Percentiles rank a stretch among this genome's conserved stretches.
phyloP scores from a whole-genome alignment of 495 filamentous ascomycete genomes.

The Penicillium paradoxum region DNA sequence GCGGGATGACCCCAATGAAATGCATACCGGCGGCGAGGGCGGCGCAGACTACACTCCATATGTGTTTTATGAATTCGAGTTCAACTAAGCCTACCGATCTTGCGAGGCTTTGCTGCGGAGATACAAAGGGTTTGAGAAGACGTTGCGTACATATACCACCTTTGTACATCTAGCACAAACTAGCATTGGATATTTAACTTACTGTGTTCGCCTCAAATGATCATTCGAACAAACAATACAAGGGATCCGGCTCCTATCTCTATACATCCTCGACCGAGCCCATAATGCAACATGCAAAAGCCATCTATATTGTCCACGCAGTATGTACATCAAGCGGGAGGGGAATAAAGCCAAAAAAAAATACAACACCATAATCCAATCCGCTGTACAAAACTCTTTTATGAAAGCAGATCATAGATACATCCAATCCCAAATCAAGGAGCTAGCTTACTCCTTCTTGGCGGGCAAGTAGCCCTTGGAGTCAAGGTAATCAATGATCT shows the following conservation, averaged over 20 bases:
- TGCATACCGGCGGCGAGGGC: conserved; percentile 67
- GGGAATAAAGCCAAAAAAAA: conserved; percentile 11
- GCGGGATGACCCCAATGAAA: conserved; percentile 84
- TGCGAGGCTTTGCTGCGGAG: neutral
- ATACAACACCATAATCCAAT: conserved; percentile 9
- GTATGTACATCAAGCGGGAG: conserved; percentile 17
- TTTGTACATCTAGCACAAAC: conserved; percentile 26
- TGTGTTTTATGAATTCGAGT: conserved; percentile 94
- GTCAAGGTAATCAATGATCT: conserved; percentile 78
- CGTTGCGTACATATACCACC: conserved; percentile 30
- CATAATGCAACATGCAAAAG: neutral
- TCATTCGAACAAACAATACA: neutral
- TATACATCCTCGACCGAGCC: neutral
- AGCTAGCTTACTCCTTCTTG: conserved; percentile 33
- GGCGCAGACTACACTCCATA: conserved; percentile 88
- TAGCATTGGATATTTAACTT: conserved; percentile 10
- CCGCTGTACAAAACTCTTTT: conserved; percentile 11
- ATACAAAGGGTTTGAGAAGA: neutral
- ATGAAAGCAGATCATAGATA: conserved; percentile 4
- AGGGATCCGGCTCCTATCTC: neutral
- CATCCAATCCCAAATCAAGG: neutral
- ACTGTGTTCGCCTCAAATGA: neutral
- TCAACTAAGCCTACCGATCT: conserved; percentile 37
- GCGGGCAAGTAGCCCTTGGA: conserved; percentile 55
- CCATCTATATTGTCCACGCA: conserved; percentile 7